Evolutionary conservation across 2,329 filamentous ascomycete genomes (phyloP).

Genomic region (Pseudocercospora cruenta): DNA sequence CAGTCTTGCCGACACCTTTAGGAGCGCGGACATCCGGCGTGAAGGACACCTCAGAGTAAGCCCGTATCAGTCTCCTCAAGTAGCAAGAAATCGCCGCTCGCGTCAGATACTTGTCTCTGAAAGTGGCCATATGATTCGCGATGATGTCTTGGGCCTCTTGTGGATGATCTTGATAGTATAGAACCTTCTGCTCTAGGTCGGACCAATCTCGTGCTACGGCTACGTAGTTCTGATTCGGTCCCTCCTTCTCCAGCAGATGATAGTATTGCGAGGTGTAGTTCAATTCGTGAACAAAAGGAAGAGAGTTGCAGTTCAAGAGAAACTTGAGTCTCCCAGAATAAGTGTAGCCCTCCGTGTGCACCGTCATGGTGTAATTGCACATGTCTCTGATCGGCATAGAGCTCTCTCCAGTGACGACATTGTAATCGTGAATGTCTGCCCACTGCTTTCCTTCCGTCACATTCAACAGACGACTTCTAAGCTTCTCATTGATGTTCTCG

Average conservation of each 20-base stretch:
- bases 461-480: slow-evolving; percentile 36
- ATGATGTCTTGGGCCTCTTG: slow-evolving; percentile 33
- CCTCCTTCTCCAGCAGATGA: slow-evolving; percentile 31
- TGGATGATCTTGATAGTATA: slow-evolving; percentile 29
- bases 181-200: slow-evolving; percentile 34
- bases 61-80: slow-evolving; percentile 33
- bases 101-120: slow-evolving; percentile 35
- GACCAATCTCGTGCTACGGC: slow-evolving; percentile 31
- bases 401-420: slow-evolving; percentile 6
- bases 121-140: slow-evolving; percentile 31
- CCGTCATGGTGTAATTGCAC: slow-evolving; percentile 33
- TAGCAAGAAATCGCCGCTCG: slow-evolving; percentile 39
- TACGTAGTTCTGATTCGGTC: slow-evolving; percentile 36
- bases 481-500: slow-evolving; percentile 26
- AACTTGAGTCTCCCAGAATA: slow-evolving; percentile 38
- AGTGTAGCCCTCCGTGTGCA: slow-evolving; percentile 36
- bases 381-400: slow-evolving; percentile 28
- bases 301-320: slow-evolving; percentile 36
- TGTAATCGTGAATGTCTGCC: slow-evolving; percentile 39
- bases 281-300: slow-evolving; percentile 34
- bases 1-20: neutral
- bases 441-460: slow-evolving; percentile 37
- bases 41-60: slow-evolving; percentile 33
- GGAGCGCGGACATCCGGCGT: slow-evolving; percentile 23
- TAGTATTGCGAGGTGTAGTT: slow-evolving; percentile 33